Evolutionary conservation across 2,329 filamentous ascomycete genomes (phyloP), one percentile per base, ranked within the genome.

Genomic region (Fusarium napiforme): DNA sequence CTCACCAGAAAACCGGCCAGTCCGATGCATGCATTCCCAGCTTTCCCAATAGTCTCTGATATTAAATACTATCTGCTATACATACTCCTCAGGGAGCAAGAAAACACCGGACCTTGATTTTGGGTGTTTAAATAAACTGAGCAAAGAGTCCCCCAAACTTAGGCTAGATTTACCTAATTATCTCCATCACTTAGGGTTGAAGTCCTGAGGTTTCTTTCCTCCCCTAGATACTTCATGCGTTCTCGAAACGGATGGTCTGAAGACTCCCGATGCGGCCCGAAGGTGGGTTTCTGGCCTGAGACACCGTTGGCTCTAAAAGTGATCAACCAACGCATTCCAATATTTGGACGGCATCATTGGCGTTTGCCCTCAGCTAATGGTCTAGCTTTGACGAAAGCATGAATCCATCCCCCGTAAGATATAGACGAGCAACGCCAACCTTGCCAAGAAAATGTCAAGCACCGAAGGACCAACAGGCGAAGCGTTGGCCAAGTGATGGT

Each of bases 311-410:
- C 21, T 60, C 43, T 40, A 47, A 56, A 45, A 34, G 42, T 26
- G 57, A 67, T 67, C 39, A 57, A 37, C 57, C 45, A 37, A 5
- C 46, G 30, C 66, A 73, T 71, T 73, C 66, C 61, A 52, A 34
- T 15, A 40, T 49, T 16, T 23, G 7, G 11, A 37, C 18, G 45
- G 14, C 9, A 37, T 46, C 21, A 67, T 71, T 71, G 70, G 66
- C 1, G 12, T 34, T 56, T 34, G 7, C 12, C 23, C 30, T 45
- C 28, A 61, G 32, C 36, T n/a, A 34, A 30, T n/a, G 28, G 18
- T n/a, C 34, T 36, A 52, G 43, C 16, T 39, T 60, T 39, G 47
- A 39, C 36, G 59, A 21, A 57, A 58, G 28, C 39, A 47, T 52
- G 57, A 53, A 55, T n/a, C 11, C 28, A 34, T 37, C 34, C 28